Evolutionary conservation across 2,329 filamentous ascomycete genomes (phyloP).

Genomic region (Plenodomus lindquistii): DNA sequence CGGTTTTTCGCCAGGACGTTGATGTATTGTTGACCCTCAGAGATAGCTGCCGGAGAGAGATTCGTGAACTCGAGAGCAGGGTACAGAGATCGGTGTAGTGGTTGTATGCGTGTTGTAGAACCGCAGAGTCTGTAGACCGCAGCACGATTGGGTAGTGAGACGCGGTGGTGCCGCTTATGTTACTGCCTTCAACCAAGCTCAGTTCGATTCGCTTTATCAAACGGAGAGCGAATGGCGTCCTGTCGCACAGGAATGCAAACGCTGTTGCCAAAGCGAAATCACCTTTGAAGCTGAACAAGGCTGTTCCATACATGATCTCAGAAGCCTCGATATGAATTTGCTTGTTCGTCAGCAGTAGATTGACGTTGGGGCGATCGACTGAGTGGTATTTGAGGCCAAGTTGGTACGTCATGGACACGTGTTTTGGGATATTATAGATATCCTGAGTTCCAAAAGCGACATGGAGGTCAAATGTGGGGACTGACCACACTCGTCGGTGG

Average conservation of each 20-base stretch:
- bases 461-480: conserved; percentile 22
- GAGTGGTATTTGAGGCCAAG: conserved; percentile 4
- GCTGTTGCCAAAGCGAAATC: conserved; percentile 27
- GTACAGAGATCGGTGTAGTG: conserved; percentile 27
- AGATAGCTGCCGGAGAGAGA: conserved; percentile 18
- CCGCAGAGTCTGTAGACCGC: conserved; percentile 19
- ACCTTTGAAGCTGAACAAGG: conserved; percentile 25
- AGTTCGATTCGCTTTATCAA: conserved; percentile 21
- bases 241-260: conserved; percentile 27
- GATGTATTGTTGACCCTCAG: conserved; percentile 18
- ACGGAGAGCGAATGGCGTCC: conserved; percentile 14
- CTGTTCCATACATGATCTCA: conserved; percentile 26
- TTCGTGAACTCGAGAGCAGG: conserved; percentile 19
- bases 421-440: conserved; percentile 7
- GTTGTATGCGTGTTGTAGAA: conserved; percentile 23
- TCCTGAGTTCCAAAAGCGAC: conserved; percentile 7
- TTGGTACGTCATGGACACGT: conserved; percentile 27
- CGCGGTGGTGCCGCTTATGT: conserved; percentile 15
- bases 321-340: conserved; percentile 26
- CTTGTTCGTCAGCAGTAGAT: conserved; percentile 22
- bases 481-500: conserved; percentile 18
- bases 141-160: conserved; percentile 18
- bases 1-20: conserved; percentile 6
- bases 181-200: conserved; percentile 21
- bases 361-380: conserved; percentile 4